A percentile compares a stretch with the other conserved stretches of the same genome.
Conservation (phyloP, 768 basidiomycete species). For the Exsudoporus frostii region DNA sequence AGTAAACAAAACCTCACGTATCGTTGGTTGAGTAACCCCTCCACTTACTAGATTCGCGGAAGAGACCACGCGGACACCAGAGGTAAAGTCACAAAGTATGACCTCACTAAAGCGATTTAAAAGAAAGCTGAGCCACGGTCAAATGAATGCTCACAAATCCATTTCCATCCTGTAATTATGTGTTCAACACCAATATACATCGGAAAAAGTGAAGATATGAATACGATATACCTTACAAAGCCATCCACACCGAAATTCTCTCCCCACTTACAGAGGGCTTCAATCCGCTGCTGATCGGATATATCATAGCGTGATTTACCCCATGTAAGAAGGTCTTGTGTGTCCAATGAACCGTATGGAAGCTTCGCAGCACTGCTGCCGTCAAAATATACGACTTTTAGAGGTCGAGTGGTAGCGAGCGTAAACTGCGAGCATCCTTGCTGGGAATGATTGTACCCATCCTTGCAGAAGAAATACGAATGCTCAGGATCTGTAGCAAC, state of each 20-base stretch:
- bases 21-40: rapidly evolving
- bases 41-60: constrained; percentile 8
- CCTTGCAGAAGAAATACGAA: constrained; percentile 37
- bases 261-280: constrained; percentile 44
- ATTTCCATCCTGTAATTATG: constrained; percentile 25
- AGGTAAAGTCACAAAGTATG: constrained; percentile 34
- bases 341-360: constrained; percentile 40
- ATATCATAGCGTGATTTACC: constrained; percentile 31
- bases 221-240: constrained; percentile 45
- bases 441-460: background rate
- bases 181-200: background rate
- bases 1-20: background rate
- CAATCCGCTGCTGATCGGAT: constrained; percentile 36
- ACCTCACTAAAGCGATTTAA: constrained; percentile 28
- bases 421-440: constrained; percentile 19
- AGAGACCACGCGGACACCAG: constrained; percentile 28
- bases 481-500: constrained; percentile 35
- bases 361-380: constrained; percentile 48
- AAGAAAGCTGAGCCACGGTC: background rate
- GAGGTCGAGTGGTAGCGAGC: constrained; percentile 23
- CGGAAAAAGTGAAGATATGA: background rate
- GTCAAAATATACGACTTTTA: constrained; percentile 52
- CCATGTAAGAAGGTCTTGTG: constrained; percentile 49
- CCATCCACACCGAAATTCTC: constrained; percentile 41
- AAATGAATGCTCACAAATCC: constrained; percentile 28